phyloP scores from a whole-genome alignment of 129 eudicot species.

The Flaveria robusta region DNA sequence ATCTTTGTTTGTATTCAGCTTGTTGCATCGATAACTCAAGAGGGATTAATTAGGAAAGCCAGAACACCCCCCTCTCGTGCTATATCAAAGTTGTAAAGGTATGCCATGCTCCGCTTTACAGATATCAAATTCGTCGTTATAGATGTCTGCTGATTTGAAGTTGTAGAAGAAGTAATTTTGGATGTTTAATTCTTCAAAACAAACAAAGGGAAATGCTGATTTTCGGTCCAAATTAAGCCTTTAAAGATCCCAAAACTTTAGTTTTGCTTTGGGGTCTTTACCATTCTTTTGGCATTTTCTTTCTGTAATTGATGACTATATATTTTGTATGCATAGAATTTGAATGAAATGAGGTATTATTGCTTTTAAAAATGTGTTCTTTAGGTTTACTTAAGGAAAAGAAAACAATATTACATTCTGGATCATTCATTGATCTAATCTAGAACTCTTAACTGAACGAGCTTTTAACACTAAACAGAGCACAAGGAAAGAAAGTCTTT shows the following conservation, averaged over 20 bases:
- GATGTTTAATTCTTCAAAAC: background rate
- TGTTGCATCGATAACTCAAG: conserved; percentile 81
- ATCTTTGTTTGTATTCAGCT: conserved; percentile 59
- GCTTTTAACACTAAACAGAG: background rate
- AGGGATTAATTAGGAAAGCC: conserved; percentile 71
- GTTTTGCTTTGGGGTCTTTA: background rate
- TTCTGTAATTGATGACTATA: background rate
- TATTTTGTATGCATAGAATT: conserved; percentile 1
- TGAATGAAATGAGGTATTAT: background rate
- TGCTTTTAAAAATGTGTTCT: background rate
- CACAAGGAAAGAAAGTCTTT: background rate
- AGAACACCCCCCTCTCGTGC: conserved; percentile 40
- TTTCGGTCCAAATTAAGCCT: background rate
- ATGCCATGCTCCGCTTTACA: background rate
- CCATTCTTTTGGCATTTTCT: conserved; percentile 6
- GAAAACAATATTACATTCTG: too few relatives aligned
- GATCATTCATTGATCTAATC: too few relatives aligned
- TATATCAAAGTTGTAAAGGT: conserved; percentile 59
- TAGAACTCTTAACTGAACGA: too few relatives aligned
- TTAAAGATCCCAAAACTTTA: background rate
- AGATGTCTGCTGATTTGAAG: background rate
- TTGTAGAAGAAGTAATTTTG: background rate
- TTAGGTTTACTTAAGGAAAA: too few relatives aligned
- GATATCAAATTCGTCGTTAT: background rate
- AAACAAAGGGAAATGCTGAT: background rate